Evolutionary conservation across 2,329 filamentous ascomycete genomes (phyloP).

Genomic region (Madurella mycetomatis): DNA sequence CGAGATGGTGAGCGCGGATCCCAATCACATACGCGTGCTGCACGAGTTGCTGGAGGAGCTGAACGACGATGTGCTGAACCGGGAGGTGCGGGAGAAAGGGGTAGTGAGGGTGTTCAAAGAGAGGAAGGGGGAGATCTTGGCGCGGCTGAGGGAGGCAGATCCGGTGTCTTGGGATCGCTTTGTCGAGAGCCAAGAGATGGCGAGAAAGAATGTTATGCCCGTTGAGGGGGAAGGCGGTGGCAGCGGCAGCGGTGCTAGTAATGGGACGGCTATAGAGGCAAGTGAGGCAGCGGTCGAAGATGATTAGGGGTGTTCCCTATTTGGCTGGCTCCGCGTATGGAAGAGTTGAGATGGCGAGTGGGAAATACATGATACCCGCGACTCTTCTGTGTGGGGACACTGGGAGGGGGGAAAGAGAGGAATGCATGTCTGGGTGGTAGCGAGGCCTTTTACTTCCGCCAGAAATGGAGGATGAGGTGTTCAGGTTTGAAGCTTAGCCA

Average conservation of each 20-base stretch:
- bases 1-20: slow-evolving; percentile 48
- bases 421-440: too few species aligned
- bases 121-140: slow-evolving; percentile 47
- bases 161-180: slow-evolving; percentile 62
- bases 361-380: neutral
- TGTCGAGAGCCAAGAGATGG: slow-evolving; percentile 57
- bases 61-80: slow-evolving; percentile 53
- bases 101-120: slow-evolving; percentile 59
- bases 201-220: slow-evolving; percentile 45
- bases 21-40: slow-evolving; percentile 49
- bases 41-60: slow-evolving; percentile 60
- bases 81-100: slow-evolving; percentile 53
- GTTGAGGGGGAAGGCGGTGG: neutral
- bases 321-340: neutral
- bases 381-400: too few species aligned
- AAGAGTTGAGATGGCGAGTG: neutral
- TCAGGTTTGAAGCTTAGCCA: too few species aligned
- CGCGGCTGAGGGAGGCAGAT: slow-evolving; percentile 54
- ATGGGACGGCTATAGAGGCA: neutral
- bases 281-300: slow-evolving; percentile 34
- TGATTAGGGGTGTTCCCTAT: too few species aligned
- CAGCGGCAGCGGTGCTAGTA: too few species aligned
- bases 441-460: too few species aligned
- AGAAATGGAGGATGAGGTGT: too few species aligned
- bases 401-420: too few species aligned